These are phyloP conservation scores for Rhodofomes roseus DNA, from an alignment of 1,284 basidiomycete species.

Conservation along the genomic window DNA sequence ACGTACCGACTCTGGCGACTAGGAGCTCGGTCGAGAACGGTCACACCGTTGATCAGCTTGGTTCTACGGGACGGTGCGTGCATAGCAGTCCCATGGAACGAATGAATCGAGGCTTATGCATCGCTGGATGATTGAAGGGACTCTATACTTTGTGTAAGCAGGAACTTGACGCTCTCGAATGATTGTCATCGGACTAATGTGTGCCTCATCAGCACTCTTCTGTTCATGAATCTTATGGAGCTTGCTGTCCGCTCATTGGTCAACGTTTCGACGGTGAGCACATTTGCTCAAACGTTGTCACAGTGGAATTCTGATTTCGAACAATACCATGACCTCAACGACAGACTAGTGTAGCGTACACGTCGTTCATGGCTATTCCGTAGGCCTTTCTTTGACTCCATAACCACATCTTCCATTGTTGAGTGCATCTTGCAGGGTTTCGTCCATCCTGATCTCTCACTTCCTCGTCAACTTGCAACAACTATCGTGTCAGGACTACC, in stretches of 20 bases:
- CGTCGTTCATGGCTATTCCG: neutral
- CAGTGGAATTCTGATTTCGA: neutral
- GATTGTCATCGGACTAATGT: too few species aligned
- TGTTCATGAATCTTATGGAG: too few species aligned
- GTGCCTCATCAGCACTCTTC: too few species aligned
- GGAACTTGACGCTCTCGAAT: too few species aligned
- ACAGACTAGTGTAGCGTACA: neutral
- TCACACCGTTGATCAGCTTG: neutral
- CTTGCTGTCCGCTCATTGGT: too few species aligned
- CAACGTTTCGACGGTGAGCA: too few species aligned
- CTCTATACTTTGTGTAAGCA: too few species aligned
- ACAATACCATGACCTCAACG: neutral
- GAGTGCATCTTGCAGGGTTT: neutral
- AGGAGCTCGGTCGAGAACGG: too few species aligned
- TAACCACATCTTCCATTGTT: neutral
- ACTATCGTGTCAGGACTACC: too few species aligned
- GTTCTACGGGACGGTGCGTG: neutral
- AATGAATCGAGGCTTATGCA: too few species aligned
- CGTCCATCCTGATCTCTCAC: neutral
- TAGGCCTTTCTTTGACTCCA: neutral
- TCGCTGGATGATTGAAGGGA: too few species aligned
- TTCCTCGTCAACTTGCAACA: constrained; percentile 41
- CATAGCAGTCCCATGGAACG: too few species aligned
- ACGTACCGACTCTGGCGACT: neutral
- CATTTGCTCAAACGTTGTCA: neutral